Base-by-base conservation (phyloP, 2,329 filamentous ascomycete species). In the Alternaria novae-zelandiae region DNA sequence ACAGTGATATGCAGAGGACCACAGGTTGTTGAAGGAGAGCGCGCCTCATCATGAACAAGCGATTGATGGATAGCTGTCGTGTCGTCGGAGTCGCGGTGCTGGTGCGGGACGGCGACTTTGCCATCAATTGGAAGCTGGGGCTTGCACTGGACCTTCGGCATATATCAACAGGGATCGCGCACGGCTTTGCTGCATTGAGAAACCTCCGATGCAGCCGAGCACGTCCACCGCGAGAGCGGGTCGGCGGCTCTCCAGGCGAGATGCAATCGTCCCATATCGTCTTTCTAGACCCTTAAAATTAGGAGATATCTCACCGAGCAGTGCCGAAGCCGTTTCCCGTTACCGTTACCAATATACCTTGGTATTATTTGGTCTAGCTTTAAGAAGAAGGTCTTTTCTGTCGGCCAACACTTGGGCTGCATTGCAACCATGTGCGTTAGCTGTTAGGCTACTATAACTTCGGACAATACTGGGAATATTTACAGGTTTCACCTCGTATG, bases 161-260 rank as follows among this genome's bases (percentile, higher is more conserved):
- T 36, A 8, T 15, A 51, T 32, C 12, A 36, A 51, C 51, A 56
- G 23, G 58, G 43, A 13, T 46, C 30, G 12, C 21, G 41, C 13
- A 44, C 17, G 20, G 17, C 44, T 41, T 60, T 43, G 13, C 58
- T 26, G 12, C 43, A 43, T 58, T 23, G 41, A 53, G 41, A 25
- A 30, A 41, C 23, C 10, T 50, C 21, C 47, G 36, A 46, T 45
- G 28, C 32, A 57, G 28, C 36, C 47, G 47, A 50, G 46, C 36
- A 51, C 20, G 17, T 50, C 20, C 26, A 21, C 44, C 41, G 20
- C 57, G 23, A 56, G 23, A 44, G 53, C 51, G 30, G 51, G 51
- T 60, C 51, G 58, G 51, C 58, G 51, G 41, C 51, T 49, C 30
- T 44, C 43, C n/a, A 56, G 12, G 47, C 58, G 51, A 56, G n/a